These are phyloP conservation scores for Rauvolfia tetraphylla DNA, from an alignment of 257 asterid genomes.

Conservation along the genomic window DNA sequence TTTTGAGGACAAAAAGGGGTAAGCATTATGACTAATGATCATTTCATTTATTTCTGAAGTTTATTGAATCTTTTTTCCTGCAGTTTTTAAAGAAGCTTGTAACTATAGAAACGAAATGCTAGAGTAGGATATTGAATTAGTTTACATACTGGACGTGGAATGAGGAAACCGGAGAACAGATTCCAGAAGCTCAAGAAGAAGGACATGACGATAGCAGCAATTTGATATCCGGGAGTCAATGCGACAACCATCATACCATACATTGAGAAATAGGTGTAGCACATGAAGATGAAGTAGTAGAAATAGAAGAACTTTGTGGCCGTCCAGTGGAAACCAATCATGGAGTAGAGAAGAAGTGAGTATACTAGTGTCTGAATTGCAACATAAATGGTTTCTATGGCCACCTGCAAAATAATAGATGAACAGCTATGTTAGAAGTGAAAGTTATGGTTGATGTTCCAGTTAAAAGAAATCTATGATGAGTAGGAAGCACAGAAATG, in stretches of 20 bases:
- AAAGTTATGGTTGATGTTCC: not conserved
- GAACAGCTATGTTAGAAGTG: not conserved
- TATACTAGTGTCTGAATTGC: conserved; percentile 61
- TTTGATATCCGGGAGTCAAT: conserved; percentile 68
- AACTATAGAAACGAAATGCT: not conserved
- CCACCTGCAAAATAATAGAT: conserved; percentile 41
- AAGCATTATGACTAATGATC: not conserved
- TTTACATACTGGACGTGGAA: conserved; percentile 68
- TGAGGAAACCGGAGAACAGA: conserved; percentile 81
- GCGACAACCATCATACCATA: conserved; percentile 93
- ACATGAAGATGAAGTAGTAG: conserved; percentile 86
- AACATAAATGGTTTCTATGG: conserved; percentile 71
- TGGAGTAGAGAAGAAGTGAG: conserved; percentile 62
- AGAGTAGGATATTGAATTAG: not conserved
- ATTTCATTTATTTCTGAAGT: not conserved
- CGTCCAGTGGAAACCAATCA: conserved; percentile 80
- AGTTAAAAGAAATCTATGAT: not conserved
- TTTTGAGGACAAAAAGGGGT: not conserved
- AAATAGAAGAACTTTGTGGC: conserved; percentile 59
- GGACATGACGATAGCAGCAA: conserved; percentile 80
- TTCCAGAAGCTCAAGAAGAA: conserved; percentile 89
- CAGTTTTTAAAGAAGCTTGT: not conserved
- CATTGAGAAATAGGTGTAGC: conserved; percentile 85
- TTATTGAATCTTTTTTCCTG: not conserved
- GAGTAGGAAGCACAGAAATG: not conserved